Evolutionary conservation across 2,329 filamentous ascomycete genomes (phyloP).

Genomic region (Monilinia laxa): DNA sequence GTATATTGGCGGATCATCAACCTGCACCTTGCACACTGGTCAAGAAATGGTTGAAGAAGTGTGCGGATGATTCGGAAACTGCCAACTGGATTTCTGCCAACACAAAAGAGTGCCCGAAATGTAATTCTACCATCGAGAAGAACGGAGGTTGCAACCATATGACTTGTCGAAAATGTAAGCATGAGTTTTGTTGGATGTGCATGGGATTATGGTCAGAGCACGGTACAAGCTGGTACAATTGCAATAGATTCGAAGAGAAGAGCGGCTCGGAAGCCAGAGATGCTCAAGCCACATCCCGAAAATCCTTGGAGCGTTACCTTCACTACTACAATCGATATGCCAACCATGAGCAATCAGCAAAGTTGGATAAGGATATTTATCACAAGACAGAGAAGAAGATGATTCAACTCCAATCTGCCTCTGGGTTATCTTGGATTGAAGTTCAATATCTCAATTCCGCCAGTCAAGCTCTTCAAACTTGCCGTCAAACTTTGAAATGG

Average conservation of each 20-base stretch:
- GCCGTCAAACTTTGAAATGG: constrained; percentile 98
- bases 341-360: constrained; percentile 97
- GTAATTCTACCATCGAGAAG: constrained; percentile 97
- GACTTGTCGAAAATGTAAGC: constrained; percentile 93
- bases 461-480: constrained; percentile 90
- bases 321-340: constrained; percentile 99
- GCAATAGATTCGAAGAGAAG: constrained; percentile 96
- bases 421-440: constrained; percentile 98
- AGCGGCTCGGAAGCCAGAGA: constrained; percentile 87
- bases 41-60: constrained; percentile 96
- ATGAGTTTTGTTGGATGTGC: constrained; percentile 99
- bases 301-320: constrained; percentile 91
- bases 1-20: constrained; percentile 84
- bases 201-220: constrained; percentile 99
- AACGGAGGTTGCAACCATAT: constrained; percentile 98
- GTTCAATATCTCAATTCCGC: constrained; percentile 95
- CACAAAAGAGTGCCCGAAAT: constrained; percentile 96
- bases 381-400: constrained; percentile 99
- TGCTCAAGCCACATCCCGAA: constrained; percentile 85
- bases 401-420: constrained; percentile 89
- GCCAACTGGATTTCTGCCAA: constrained; percentile 99
- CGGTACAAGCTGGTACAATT: constrained; percentile 99
- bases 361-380: constrained; percentile 93
- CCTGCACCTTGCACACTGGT: constrained; percentile 89
- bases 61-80: constrained; percentile 95